Evolutionary conservation across 2,329 filamentous ascomycete species (phyloP).

Genomic region (Ascochyta rabiei): DNA sequence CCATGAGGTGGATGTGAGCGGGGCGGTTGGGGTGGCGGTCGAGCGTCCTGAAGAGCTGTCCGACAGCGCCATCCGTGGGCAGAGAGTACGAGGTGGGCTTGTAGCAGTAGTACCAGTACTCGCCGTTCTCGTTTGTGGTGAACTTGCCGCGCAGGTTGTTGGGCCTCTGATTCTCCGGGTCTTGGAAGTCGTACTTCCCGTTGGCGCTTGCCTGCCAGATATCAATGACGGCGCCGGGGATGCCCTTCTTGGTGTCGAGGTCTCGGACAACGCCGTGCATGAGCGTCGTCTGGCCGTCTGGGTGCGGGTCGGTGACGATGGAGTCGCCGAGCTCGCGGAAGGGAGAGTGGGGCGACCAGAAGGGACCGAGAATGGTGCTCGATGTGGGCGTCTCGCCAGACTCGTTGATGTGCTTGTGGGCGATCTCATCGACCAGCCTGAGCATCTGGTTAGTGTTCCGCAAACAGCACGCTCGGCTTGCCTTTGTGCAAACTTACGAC

Average conservation of each 20-base stretch:
- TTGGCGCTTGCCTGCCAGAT: conserved; percentile 80
- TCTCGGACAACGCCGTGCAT: conserved; percentile 75
- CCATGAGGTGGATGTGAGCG: conserved; percentile 66
- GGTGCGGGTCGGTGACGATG: conserved; percentile 68
- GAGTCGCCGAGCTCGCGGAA: conserved; percentile 70
- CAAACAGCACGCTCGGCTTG: neutral
- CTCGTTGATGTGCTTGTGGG: conserved; percentile 68
- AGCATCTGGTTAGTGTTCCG: neutral
- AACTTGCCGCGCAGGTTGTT: conserved; percentile 82
- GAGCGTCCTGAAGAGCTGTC: conserved; percentile 58
- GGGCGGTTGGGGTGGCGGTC: conserved; percentile 66
- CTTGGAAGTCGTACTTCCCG: conserved; percentile 78
- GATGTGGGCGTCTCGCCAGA: conserved; percentile 70
- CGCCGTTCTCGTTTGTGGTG: conserved; percentile 70
- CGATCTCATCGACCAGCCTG: conserved; percentile 70
- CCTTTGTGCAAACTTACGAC: conserved; percentile 57
- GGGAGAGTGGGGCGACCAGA: conserved; percentile 77
- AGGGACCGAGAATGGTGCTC: conserved; percentile 76
- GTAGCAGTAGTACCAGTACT: conserved; percentile 76
- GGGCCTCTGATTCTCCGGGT: conserved; percentile 71
- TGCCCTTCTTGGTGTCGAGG: conserved; percentile 68
- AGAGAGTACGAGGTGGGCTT: conserved; percentile 76
- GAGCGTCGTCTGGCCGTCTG: conserved; percentile 63
- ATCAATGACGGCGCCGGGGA: conserved; percentile 72
- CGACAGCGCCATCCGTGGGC: conserved; percentile 65